Evolutionary conservation across 768 basidiomycete genomes (phyloP).

Genomic region (Hebeloma cylindrosporum): DNA sequence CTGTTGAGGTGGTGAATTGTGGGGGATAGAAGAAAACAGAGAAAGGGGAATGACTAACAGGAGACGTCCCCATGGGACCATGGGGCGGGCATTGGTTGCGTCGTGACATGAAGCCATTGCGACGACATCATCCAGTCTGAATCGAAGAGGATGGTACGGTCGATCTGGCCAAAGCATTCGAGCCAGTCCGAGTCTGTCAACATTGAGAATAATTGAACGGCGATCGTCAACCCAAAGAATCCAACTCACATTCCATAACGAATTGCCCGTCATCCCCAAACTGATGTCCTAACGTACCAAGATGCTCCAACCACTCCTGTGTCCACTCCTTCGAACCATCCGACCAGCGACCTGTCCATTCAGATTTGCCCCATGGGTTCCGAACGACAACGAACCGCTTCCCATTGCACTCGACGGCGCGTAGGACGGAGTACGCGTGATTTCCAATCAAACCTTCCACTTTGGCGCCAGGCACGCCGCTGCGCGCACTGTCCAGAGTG

Average conservation of each 20-base stretch:
- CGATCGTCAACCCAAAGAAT: not conserved
- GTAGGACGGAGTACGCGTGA: slow-evolving; percentile 50
- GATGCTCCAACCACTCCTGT: slow-evolving; percentile 42
- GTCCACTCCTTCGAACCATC: slow-evolving; percentile 55
- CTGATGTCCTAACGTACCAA: slow-evolving; percentile 38
- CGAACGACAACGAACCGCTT: slow-evolving; percentile 49
- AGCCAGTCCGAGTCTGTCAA: slow-evolving; percentile 41
- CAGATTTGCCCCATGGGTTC: slow-evolving; percentile 51
- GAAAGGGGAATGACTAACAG: slow-evolving; percentile 34
- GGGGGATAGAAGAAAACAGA: not conserved
- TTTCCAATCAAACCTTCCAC: slow-evolving; percentile 40
- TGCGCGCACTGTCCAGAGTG: slow-evolving; percentile 32
- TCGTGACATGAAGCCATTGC: slow-evolving; percentile 48
- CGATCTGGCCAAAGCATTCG: slow-evolving; percentile 43
- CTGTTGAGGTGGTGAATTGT: slow-evolving; percentile 25
- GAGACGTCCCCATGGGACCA: slow-evolving; percentile 57
- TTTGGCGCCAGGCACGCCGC: slow-evolving; percentile 25
- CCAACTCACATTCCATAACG: slow-evolving; percentile 46
- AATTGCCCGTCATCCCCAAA: slow-evolving; percentile 53
- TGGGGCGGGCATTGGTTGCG: slow-evolving; percentile 43
- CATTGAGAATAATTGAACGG: not conserved
- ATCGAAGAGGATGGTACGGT: slow-evolving; percentile 48
- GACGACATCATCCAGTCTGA: slow-evolving; percentile 47
- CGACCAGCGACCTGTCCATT: slow-evolving; percentile 51
- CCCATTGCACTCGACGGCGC: slow-evolving; percentile 43